phyloP scores from a whole-genome alignment of 805 yeast species.

The Nakazawaea peltata region DNA sequence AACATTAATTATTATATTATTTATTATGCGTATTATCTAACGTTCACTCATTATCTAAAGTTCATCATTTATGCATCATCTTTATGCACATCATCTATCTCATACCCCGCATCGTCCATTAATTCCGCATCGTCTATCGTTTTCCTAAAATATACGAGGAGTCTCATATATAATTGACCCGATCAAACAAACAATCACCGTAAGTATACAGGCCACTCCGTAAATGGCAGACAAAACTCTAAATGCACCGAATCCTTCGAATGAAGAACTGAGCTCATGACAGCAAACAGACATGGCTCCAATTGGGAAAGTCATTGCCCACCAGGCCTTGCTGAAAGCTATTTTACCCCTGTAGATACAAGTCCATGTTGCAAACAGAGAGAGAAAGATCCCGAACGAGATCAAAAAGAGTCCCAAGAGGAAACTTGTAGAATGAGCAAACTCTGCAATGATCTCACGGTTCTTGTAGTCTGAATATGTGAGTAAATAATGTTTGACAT shows the following conservation, averaged over 20 bases:
- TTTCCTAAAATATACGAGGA: slow-evolving; percentile 15
- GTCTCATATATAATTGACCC: slow-evolving; percentile 23
- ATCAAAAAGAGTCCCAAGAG: slow-evolving; percentile 9
- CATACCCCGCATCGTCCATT: no score
- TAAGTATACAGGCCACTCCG: slow-evolving; percentile 39
- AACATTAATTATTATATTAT: no score
- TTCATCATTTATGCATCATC: no score
- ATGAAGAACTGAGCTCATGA: slow-evolving; percentile 38
- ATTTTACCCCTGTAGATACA: slow-evolving; percentile 13
- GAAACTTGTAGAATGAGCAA: slow-evolving; percentile 6
- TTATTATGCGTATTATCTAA: no score
- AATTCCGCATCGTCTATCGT: no score
- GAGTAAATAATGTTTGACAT: slow-evolving; percentile 18
- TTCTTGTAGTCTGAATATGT: slow-evolving; percentile 1
- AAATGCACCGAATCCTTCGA: slow-evolving; percentile 45
- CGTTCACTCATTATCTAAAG: no score
- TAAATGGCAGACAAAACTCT: slow-evolving; percentile 56
- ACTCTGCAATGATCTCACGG: slow-evolving; percentile 3
- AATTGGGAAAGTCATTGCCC: slow-evolving; percentile 88
- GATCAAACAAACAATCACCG: slow-evolving; percentile 34
- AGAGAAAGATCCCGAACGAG: slow-evolving; percentile 21
- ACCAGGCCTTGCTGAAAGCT: slow-evolving; percentile 46
- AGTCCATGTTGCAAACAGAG: slow-evolving; percentile 27
- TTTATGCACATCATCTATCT: no score
- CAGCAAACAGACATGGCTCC: slow-evolving; percentile 72